Evolutionary conservation across 495 filamentous ascomycete species (phyloP).

Genomic region (Daldinia bambusicola): DNA sequence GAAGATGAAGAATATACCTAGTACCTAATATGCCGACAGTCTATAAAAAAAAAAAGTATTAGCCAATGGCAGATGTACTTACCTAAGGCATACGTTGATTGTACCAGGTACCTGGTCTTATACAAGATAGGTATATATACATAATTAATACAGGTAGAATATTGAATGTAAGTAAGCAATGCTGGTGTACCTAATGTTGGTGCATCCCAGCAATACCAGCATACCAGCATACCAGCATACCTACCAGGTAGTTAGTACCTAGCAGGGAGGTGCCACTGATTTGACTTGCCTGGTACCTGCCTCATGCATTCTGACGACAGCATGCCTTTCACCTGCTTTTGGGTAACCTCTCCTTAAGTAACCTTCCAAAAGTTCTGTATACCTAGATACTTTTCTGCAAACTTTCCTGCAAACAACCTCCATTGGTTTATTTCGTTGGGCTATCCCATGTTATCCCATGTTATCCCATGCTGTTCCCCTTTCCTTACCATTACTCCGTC

Average conservation of each 20-base stretch:
- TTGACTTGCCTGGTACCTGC: conserved; percentile 21
- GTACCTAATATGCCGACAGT: not conserved
- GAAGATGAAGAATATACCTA: not conserved
- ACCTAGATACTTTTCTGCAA: not conserved
- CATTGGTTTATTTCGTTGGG: not conserved
- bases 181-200: not conserved
- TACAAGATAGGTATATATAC: no score
- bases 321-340: conserved; percentile 9
- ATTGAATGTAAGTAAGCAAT: conserved; percentile 1
- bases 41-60: not conserved
- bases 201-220: not conserved
- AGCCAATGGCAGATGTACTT: not conserved
- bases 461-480: not conserved
- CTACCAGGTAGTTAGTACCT: not conserved
- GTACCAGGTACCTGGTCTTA: no score
- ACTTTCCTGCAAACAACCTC: not conserved
- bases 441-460: no score
- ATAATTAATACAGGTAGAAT: not conserved
- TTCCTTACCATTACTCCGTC: conserved; percentile 5
- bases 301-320: conserved; percentile 40
- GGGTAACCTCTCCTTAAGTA: conserved; percentile 4
- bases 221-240: not conserved
- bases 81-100: no score
- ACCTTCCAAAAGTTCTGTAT: not conserved
- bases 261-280: conserved; percentile 9